Evolutionary conservation across 1,284 basidiomycete species (phyloP), one percentile per base, ranked within the genome.

Genomic region (Phylloporus sp.): DNA sequence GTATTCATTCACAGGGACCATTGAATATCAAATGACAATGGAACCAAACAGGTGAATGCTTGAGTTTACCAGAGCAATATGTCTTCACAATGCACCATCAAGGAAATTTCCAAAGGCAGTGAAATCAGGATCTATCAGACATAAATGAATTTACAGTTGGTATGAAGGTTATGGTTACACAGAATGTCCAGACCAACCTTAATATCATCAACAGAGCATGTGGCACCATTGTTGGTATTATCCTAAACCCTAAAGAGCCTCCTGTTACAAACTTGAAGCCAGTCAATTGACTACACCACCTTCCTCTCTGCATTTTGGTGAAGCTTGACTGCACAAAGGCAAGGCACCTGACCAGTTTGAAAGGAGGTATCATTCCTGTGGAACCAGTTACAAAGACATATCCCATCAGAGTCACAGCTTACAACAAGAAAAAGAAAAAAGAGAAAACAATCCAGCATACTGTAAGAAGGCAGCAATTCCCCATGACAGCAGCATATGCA

Each of bases 121-220:
- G n/a, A n/a, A n/a, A n/a, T n/a, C 55, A 56, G 55, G 32, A 56
- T 11, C 19, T 56, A 3, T 4, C 32, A 4, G 55, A 29, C 4
- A 8, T 56, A 20, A 23, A 20, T 19, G 23, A 56, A 19, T 8
- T 23, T 37, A 10, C 29, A 35, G 2, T 56, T 32, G 55, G 19
- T 7, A 56, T 56, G 32, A 67, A 57, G 11, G 58, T 64, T 8
- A 67, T 64, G 49, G 58, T 64, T 0, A 67, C 39, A 23, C 23
- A 35, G 2, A 62, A 67, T 3, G 14, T 58, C 0, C 53, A 61
- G 19, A 67, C 63, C 3, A 45, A 67, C 12, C 63, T 67, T 3
- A 37, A 64, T 12, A 67, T 67, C 14, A 67, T 62, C n/a, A 67
- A 67, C 20, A 37, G 66, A 1, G 63, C 62, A 25, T 10, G 19